Evolutionary conservation across 2,329 filamentous ascomycete species (phyloP).

Genomic region (Bipolaris cookei): DNA sequence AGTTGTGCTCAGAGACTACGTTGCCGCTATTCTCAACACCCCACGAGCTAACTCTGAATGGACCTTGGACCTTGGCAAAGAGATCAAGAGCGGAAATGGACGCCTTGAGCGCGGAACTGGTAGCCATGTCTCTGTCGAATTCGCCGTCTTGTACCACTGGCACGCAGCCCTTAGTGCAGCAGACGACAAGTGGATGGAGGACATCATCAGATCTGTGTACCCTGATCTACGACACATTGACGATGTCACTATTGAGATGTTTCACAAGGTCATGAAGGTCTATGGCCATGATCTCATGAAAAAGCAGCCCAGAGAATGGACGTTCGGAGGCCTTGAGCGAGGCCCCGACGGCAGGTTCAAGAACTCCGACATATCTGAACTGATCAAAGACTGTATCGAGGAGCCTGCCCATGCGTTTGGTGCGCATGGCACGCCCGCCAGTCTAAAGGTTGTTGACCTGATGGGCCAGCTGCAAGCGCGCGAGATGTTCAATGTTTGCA

Average conservation of each 20-base stretch:
- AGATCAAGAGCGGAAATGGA: slow-evolving; percentile 62
- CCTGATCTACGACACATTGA: slow-evolving; percentile 39
- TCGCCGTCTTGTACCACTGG: slow-evolving; percentile 87
- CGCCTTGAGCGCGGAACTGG: slow-evolving; percentile 70
- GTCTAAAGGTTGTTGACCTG: slow-evolving; percentile 76
- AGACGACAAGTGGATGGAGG: slow-evolving; percentile 80
- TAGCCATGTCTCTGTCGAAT: slow-evolving; percentile 83
- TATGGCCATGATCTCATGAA: slow-evolving; percentile 62
- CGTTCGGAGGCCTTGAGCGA: slow-evolving; percentile 70
- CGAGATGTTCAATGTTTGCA: slow-evolving; percentile 73
- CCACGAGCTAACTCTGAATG: slow-evolving; percentile 75
- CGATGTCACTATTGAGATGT: slow-evolving; percentile 44
- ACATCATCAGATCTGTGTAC: slow-evolving; percentile 45
- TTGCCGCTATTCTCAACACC: slow-evolving; percentile 76
- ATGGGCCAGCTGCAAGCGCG: slow-evolving; percentile 78
- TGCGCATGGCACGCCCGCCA: slow-evolving; percentile 72
- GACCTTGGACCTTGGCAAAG: slow-evolving; percentile 77
- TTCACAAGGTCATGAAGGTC: slow-evolving; percentile 46
- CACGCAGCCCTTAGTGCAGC: slow-evolving; percentile 76
- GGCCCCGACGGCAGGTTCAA: slow-evolving; percentile 70
- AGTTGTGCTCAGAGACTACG: slow-evolving; percentile 78
- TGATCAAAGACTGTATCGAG: slow-evolving; percentile 70
- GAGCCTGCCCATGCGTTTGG: slow-evolving; percentile 66
- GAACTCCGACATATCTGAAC: slow-evolving; percentile 76
- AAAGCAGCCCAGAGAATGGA: slow-evolving; percentile 69